Conservation (phyloP, 106 monocot genomes). For the Narthecium ossifragum region DNA sequence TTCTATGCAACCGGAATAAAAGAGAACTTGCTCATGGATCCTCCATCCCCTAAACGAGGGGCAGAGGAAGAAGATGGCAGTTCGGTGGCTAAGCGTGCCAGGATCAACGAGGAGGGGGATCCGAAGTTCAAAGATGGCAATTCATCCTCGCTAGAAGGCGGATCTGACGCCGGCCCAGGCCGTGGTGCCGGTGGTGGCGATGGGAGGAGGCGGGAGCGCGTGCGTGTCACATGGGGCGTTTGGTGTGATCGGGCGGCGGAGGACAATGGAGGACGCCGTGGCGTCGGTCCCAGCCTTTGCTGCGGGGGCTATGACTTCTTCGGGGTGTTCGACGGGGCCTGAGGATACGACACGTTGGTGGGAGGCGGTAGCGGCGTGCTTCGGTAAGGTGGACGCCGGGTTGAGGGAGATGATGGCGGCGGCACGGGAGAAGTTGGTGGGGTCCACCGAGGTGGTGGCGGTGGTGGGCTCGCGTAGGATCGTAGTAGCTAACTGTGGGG, state of each 20-base stretch:
- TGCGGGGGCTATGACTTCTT: conserved; percentile 21
- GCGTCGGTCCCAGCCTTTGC: conserved; percentile 3
- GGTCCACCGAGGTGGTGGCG: conserved; percentile 26
- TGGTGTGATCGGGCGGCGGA: conserved; percentile 14
- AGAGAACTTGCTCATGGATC: too few relatives aligned
- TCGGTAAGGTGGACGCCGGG: conserved; percentile 14
- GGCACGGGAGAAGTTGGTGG: conserved; percentile 11
- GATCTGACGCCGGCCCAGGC: too few relatives aligned
- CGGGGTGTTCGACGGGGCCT: conserved; percentile 21
- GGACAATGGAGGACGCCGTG: conserved; percentile 27
- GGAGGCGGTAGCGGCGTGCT: conserved; percentile 18
- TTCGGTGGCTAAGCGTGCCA: too few relatives aligned
- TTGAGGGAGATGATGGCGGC: background rate
- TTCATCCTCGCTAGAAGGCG: too few relatives aligned
- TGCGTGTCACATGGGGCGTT: conserved; percentile 13
- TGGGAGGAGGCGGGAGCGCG: background rate
- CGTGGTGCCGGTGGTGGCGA: too few relatives aligned
- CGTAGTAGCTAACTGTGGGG: conserved; percentile 27
- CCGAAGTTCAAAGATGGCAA: too few relatives aligned
- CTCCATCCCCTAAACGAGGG: too few relatives aligned
- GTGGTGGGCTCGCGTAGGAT: conserved; percentile 12
- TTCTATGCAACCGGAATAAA: too few relatives aligned
- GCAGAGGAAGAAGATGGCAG: too few relatives aligned
- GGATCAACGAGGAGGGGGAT: too few relatives aligned
- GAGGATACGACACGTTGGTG: conserved; percentile 7